These are phyloP conservation scores for Begonia peltatifolia DNA, from an alignment of 306 rosid genomes.

Conservation along the genomic window DNA sequence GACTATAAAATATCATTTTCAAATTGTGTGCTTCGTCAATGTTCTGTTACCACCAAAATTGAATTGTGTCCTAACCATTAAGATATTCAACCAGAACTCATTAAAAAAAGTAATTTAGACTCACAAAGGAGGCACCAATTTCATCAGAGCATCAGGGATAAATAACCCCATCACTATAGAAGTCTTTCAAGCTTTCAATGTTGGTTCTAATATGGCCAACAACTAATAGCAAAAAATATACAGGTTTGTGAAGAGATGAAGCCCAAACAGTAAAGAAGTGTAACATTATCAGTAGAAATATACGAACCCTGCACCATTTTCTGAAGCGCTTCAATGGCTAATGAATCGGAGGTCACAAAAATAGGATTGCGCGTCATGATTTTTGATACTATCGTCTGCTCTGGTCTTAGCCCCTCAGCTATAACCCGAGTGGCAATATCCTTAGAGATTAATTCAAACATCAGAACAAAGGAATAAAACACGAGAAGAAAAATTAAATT, in stretches of 20 bases:
- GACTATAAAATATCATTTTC: too few relatives aligned
- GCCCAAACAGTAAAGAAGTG: neutral
- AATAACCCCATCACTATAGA: too few relatives aligned
- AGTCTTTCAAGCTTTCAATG: neutral
- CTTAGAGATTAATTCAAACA: constrained; percentile 22
- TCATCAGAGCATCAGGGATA: too few relatives aligned
- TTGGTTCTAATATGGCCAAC: neutral
- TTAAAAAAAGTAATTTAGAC: too few relatives aligned
- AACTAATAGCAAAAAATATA: neutral
- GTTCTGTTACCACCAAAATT: too few relatives aligned
- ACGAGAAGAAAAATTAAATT: neutral
- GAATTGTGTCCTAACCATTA: too few relatives aligned
- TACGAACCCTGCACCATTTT: constrained; percentile 82
- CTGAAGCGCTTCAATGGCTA: constrained; percentile 84
- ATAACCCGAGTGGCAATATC: constrained; percentile 76
- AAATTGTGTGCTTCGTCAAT: too few relatives aligned
- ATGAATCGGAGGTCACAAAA: constrained; percentile 65
- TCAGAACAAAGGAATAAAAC: neutral
- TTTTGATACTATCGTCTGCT: constrained; percentile 69
- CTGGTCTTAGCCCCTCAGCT: constrained; percentile 85
- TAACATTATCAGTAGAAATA: neutral
- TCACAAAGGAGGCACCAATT: too few relatives aligned
- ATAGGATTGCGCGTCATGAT: constrained; percentile 80
- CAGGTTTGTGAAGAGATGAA: neutral
- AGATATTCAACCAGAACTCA: too few relatives aligned